These are phyloP conservation scores for Puccinia polysora DNA, from an alignment of 1,284 basidiomycete genomes.

Conservation along the genomic window DNA sequence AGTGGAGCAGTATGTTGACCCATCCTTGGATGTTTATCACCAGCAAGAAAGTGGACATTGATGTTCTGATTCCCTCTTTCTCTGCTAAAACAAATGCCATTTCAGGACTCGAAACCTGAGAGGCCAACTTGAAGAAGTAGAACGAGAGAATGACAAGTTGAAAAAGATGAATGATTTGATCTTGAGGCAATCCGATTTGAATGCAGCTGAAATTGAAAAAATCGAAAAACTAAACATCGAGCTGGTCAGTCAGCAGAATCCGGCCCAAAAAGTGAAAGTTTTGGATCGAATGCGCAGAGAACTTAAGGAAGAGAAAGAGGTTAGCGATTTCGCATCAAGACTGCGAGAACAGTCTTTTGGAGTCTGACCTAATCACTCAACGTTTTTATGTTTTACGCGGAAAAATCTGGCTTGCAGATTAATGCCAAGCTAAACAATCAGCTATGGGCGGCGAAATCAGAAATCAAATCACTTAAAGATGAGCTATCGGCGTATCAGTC, in stretches of 20 bases:
- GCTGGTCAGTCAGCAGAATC: slow-evolving; percentile 38
- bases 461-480: slow-evolving; percentile 27
- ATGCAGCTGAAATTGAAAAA: slow-evolving; percentile 34
- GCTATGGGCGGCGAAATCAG: slow-evolving; percentile 19
- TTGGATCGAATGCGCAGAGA: slow-evolving; percentile 32
- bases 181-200: slow-evolving; percentile 17
- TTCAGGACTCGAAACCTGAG: slow-evolving; percentile 14
- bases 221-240: slow-evolving; percentile 25
- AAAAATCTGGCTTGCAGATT: slow-evolving; percentile 14
- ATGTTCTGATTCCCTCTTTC: no score
- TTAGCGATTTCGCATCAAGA: not conserved
- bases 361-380: not conserved
- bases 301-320: slow-evolving; percentile 33
- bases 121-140: slow-evolving; percentile 19
- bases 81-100: no score
- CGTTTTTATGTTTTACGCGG: not conserved
- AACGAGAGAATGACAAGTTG: slow-evolving; percentile 18
- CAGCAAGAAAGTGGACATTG: no score
- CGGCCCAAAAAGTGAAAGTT: slow-evolving; percentile 31
- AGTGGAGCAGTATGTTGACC: slow-evolving; percentile 18
- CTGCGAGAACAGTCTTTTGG: not conserved
- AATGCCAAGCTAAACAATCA: slow-evolving; percentile 23
- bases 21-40: no score
- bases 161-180: slow-evolving; percentile 32
- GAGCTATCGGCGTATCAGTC: slow-evolving; percentile 37